Percentiles rank a stretch among this genome's conserved stretches.
Conservation (phyloP, 2,329 filamentous ascomycete species). For the Fusarium tupiense region DNA sequence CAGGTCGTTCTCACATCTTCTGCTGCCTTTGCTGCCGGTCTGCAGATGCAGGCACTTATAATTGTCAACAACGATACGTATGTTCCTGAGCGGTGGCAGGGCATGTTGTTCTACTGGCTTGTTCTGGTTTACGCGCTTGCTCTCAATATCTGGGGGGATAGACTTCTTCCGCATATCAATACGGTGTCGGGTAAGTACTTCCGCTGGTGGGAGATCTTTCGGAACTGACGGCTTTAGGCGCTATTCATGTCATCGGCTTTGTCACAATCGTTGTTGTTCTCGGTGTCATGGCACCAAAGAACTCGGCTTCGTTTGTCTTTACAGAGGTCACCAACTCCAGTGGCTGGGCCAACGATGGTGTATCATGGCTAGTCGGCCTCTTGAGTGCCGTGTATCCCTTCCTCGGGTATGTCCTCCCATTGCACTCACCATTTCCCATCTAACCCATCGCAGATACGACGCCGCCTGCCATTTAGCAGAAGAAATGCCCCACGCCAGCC, state of each 20-base stretch:
- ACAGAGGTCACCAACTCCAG: slow-evolving; percentile 46
- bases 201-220: accelerated
- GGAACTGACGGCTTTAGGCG: slow-evolving; percentile 21
- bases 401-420: slow-evolving; percentile 41
- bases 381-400: slow-evolving; percentile 47
- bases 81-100: slow-evolving; percentile 54
- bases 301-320: slow-evolving; percentile 45
- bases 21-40: slow-evolving; percentile 56
- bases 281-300: slow-evolving; percentile 46
- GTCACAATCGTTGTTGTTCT: slow-evolving; percentile 43
- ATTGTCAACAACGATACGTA: slow-evolving; percentile 55
- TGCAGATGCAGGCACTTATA: slow-evolving; percentile 56
- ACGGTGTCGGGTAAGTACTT: slow-evolving; percentile 23
- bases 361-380: slow-evolving; percentile 49
- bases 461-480: slow-evolving; percentile 48
- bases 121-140: slow-evolving; percentile 50
- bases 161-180: slow-evolving; percentile 51
- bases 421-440: accelerated
- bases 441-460: slow-evolving; percentile 43
- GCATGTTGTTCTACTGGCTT: slow-evolving; percentile 59
- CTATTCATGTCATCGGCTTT: slow-evolving; percentile 44
- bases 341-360: slow-evolving; percentile 45
- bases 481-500: slow-evolving; percentile 47
- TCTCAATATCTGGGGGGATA: slow-evolving; percentile 55
- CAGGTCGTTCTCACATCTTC: slow-evolving; percentile 58